These are phyloP conservation scores for Cadophora sp. DNA, from an alignment of 2,329 filamentous ascomycete genomes.

Conservation along the genomic window DNA sequence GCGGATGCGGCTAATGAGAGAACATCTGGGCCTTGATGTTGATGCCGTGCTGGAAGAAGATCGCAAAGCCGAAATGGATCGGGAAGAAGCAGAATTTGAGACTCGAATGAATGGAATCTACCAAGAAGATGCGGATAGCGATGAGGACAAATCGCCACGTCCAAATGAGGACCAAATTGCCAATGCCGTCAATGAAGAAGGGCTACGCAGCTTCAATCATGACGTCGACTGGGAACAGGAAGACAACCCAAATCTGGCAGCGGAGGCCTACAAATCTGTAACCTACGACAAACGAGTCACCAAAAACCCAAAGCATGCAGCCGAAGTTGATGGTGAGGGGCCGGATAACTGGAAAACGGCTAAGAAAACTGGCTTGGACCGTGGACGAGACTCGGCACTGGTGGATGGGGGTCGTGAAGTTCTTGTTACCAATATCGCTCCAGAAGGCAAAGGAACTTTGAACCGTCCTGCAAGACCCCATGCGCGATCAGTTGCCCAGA, in stretches of 20 bases:
- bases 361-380: conserved; percentile 63
- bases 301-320: conserved; percentile 66
- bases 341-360: conserved; percentile 76
- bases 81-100: conserved; percentile 58
- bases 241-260: conserved; percentile 49
- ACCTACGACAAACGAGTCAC: conserved; percentile 62
- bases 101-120: conserved; percentile 70
- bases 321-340: conserved; percentile 80
- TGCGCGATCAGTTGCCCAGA: conserved; percentile 37
- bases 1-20: conserved; percentile 91
- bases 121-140: conserved; percentile 51
- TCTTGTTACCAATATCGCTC: conserved; percentile 66
- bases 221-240: conserved; percentile 60
- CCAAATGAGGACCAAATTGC: conserved; percentile 55
- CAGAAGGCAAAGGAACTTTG: conserved; percentile 69
- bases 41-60: conserved; percentile 88
- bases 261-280: conserved; percentile 48
- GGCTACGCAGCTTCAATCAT: conserved; percentile 75
- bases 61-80: conserved; percentile 69
- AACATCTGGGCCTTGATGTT: conserved; percentile 94
- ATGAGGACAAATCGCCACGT: conserved; percentile 20
- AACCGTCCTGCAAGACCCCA: conserved; percentile 56
- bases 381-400: conserved; percentile 74
- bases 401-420: conserved; percentile 73
- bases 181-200: conserved; percentile 55